Base-by-base conservation (phyloP, 1,284 basidiomycete species). In the Violaceomyces palustris region DNA sequence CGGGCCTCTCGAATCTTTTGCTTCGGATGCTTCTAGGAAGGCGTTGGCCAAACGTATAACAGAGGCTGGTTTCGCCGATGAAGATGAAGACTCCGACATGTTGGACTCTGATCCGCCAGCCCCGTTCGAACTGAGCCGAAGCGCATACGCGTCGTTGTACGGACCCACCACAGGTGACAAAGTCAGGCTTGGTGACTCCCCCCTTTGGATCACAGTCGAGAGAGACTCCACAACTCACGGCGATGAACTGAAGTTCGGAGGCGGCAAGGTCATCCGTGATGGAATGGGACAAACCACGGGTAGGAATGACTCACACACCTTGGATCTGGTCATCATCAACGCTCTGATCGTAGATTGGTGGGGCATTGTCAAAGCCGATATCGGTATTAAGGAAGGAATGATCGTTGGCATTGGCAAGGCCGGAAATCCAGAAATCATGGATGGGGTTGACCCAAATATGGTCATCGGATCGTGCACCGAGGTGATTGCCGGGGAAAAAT, bases 331-430 rank as follows among this genome's bases (percentile, higher is more conserved):
- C 39, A 88, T 99, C 64, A 94, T 90, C 30, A 98, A 96, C 70
- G 89, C 87, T 1, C 79, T 99, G 36, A 85, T 99, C 50, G 76
- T 99, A 31, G 92, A 99, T 74, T 96, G 88, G 86, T 84, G 83
- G 31, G 91, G 91, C 1, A 93, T 98, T 51, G 88, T 87, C 81
- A 97, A 97, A 80, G 93, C 93, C n/a, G 94, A 98, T 70, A 88
- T 99, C 40, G 94, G 94, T 29, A 80, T 99, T 53, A 90, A 87
- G 75, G 74, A 83, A 50, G 93, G 93, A 0, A 67, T 77, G 40
- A 97, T 98, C 56, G 79, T 78, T 9, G 92, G 86, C 0, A 86
- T 98, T 42, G 94, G 94, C 25, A 98, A 98, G 74, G 88, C 91
- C 4, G 94, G 94, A 2, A 99, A 98, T 74, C 92, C 91, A 2